Evolutionary conservation across 257 asterid species (phyloP), one percentile per base, ranked within the genome.

Genomic region (Scutellaria barbata): DNA sequence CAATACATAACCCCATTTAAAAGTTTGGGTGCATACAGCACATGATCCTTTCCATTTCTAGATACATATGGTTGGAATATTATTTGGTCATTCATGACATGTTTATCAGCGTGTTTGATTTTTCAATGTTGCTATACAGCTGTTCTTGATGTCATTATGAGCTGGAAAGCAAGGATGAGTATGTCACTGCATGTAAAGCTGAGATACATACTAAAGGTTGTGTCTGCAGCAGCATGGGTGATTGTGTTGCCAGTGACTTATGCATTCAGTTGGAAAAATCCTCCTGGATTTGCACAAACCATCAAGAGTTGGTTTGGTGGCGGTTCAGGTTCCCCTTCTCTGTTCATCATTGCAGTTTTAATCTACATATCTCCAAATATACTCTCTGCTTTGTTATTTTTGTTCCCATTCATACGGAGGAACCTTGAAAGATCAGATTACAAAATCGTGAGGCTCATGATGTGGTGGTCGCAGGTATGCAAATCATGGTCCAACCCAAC

Each of bases 401-500:
- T 88, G 74, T 82, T 94, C 65, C 99, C 99, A 22, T 86, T 86
- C 75, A 84, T 91, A 78, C 95, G 99, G 73, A 88, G 96, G 77
- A 65, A 51, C 67, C 96, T 94, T 72, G 99, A 94, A 82, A 84
- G 90, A 79, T 91, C 97, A 25, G 99, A 94, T 61, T 88, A 77
- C 88, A 91, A 66, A 79, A 76, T 94, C 68, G 87, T 85, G 82
- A 86, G 98, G 87, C 85, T 94, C 61, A 87, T 89, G 85, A 91
- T 94, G 99, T 94, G 99, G 99, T 94, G 99, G 99, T 89, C 99
- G 37, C 99, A 94, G 97, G 99, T 94, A 82, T 54, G 72, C 25
- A 40, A 60, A 17, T 58, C 69, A 64, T 58, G 46, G 37, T 65
- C 60, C 12, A 57, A 50, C 57, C 66, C 58, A 47, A 13, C 71